Evolutionary conservation across 129 eudicot genomes (phyloP), one percentile per base, ranked within the genome.

Genomic region (Flaveria brownii): DNA sequence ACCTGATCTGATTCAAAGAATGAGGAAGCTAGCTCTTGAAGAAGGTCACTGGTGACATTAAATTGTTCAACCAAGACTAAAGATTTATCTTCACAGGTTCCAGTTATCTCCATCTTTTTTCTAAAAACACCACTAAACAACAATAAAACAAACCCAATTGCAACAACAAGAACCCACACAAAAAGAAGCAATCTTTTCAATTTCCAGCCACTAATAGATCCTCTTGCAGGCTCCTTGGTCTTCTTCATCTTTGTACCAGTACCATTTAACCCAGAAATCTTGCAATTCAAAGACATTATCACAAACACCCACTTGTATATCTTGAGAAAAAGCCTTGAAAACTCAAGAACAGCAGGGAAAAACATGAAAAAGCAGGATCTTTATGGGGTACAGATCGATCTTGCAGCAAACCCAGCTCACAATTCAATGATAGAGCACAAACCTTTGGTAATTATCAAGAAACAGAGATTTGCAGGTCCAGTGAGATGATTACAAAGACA

Each of bases 1-100:
- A 87, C 96, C 93, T 88, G 87, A 78, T 87, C 86, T 36, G 68
- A 76, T 65, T 82, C 72, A 57, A 54, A 71, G 77, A 87, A 87
- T 43, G 86, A 82, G 28, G 82, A 83, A 69, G 81, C 72, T 22
- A 82, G 79, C 66, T 57, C 82, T 72, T 76, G 83, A 85, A 83
- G 82, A 71, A 74, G 81, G 42, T 82, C 81, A 70, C 73, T 73
- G 85, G 87, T 86, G 80, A 80, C 89, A 86, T 85, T 86, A 75
- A 88, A 86, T 66, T 73, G 81, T 61, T 85, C 67, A 56, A 78
- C 73, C 73, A 80, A 80, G 50, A 73, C 43, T 30, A 61, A 26
- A 61, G 68, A 61, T 12, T 26, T 61, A 86, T 51, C 68, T 61
- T 61, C 68, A 61, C 42, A 25, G 3, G 42, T 61, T 30, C 67